Evolutionary conservation across 2,329 filamentous ascomycete species (phyloP).

Genomic region (Colletotrichum eleusines): DNA sequence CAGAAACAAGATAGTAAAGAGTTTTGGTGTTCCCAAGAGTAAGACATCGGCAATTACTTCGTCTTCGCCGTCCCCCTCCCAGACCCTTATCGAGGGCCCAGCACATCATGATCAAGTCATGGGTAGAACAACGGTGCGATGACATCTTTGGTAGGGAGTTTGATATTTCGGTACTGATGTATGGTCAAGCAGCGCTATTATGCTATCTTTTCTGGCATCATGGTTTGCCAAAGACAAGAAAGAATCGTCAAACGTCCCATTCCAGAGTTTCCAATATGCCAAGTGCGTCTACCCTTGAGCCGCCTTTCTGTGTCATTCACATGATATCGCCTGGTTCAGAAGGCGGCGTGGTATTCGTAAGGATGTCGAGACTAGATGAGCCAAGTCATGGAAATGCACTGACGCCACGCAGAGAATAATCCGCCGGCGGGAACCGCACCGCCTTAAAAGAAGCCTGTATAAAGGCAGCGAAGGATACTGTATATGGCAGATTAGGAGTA

Average conservation of each 20-base stretch:
- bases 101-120: background rate
- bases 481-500: background rate
- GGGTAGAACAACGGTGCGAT: background rate
- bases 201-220: background rate
- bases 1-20: background rate
- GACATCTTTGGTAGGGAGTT: background rate
- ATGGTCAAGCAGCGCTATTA: background rate
- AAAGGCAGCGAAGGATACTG: background rate
- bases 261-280: background rate
- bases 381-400: background rate
- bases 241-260: background rate
- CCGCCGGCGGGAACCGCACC: background rate
- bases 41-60: background rate
- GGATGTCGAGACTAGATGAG: background rate
- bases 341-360: background rate
- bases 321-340: too few species aligned
- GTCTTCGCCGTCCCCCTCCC: background rate
- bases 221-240: too few species aligned
- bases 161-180: background rate
- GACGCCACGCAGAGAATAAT: background rate
- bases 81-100: background rate
- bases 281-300: rapidly evolving
- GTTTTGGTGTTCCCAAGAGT: background rate
- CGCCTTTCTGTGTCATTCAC: background rate
- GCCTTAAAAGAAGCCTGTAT: background rate